Evolutionary conservation across 306 rosid genomes (phyloP), one percentile per base, ranked within the genome.

Genomic region (Quercus robur): DNA sequence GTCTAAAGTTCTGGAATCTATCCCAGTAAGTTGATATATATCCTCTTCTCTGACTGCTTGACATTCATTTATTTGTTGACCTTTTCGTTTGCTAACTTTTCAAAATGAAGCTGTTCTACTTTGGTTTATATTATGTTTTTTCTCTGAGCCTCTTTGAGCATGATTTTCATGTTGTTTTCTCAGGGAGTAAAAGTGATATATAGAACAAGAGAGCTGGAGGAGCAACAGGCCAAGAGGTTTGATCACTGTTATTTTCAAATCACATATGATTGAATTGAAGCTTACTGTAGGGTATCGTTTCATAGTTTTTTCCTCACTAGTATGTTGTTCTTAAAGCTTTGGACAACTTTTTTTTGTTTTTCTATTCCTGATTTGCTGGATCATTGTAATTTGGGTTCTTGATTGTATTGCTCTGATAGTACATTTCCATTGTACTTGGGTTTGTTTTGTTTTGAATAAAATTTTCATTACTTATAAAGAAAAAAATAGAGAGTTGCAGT

Each of bases 101-200:
- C 12, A 41, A 38, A 57, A 58, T 70, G 56, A 25, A 82, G 38
- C 74, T 57, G 44, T 78, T 70, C 81, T 52, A 63, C 74, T 76
- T 76, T 82, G 74, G 61, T 56, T 81, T 17, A 33, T 82, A 18
- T 26, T 30, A 30, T 64, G 44, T 28, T 28, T 64, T 15, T 3
- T 56, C 33, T 18, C 13, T 31, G 19, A 68, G 59, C 12, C 26
- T 31, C 25, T 18, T 81, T 26, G 31, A 84, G 78, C 56, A 26
- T 70, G 55, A 55, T 30, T 61, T 35, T 77, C 30, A 2, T 51
- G 56, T 78, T 79, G 52, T 77, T 85, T 84, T 81, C 75, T 75
- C 84, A 95, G 98, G 99, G 99, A 71, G 98, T 95, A 78, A 93
- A 87, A 81, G 93, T 95, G 86, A 88, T 95, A 71, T 90, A 89